Percentiles rank a stretch among this genome's conserved stretches.
Evolutionary conservation across 2,329 filamentous ascomycete genomes (phyloP).

Genomic region (Emericellopsis atlantica): DNA sequence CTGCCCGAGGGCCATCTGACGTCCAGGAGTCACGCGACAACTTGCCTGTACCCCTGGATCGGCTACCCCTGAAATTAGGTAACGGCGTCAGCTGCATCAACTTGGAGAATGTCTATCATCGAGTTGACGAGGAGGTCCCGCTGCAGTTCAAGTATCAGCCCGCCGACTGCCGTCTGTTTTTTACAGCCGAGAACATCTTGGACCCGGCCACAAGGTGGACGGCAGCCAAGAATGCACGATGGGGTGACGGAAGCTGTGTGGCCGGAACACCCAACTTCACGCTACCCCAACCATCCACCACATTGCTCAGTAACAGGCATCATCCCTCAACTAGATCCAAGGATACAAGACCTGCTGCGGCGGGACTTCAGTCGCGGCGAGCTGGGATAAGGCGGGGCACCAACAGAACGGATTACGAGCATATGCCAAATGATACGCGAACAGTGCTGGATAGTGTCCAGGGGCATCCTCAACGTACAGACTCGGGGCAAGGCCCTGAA

Average conservation of each 20-base stretch:
- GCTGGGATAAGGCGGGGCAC: too few species aligned
- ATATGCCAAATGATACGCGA: too few species aligned
- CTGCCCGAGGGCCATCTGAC: not conserved
- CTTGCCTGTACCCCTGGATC: not conserved
- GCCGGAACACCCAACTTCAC: not conserved
- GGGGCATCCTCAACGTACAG: too few species aligned
- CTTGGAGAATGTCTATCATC: not conserved
- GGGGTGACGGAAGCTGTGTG: not conserved
- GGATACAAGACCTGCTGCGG: too few species aligned
- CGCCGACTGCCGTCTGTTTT: slow-evolving; percentile 1
- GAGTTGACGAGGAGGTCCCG: not conserved
- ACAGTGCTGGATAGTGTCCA: too few species aligned
- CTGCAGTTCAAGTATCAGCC: slow-evolving; percentile 1
- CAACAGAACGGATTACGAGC: too few species aligned
- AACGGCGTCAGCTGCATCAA: not conserved
- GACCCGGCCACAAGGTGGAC: not conserved
- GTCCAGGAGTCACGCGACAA: not conserved
- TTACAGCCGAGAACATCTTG: not conserved
- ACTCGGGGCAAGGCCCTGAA: too few species aligned
- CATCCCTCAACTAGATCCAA: too few species aligned
- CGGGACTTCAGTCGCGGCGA: too few species aligned
- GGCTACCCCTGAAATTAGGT: not conserved
- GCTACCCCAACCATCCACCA: too few species aligned
- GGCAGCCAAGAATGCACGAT: not conserved
- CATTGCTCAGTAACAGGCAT: too few species aligned